phyloP scores from a whole-genome alignment of 768 basidiomycete genomes.

The Boletus subcaerulescens region DNA sequence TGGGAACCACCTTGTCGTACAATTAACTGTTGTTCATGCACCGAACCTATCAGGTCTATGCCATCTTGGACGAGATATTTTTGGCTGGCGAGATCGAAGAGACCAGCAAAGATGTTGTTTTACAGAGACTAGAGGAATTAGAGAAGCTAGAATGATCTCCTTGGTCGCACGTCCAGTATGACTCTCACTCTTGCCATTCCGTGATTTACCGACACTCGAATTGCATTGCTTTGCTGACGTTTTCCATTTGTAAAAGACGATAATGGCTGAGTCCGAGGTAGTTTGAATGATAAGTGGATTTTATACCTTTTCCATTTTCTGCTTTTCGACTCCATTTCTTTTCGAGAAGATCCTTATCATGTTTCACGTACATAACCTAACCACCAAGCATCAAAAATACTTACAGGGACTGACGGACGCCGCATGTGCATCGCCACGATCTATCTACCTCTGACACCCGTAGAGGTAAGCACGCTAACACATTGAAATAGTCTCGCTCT shows the following conservation, averaged over 20 bases:
- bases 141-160: constrained; percentile 80
- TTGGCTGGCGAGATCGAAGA: constrained; percentile 98
- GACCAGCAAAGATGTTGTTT: constrained; percentile 94
- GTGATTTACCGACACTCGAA: constrained; percentile 5
- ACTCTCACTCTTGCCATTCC: constrained; percentile 1
- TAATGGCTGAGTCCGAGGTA: neutral
- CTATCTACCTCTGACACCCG: too few species aligned
- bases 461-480: constrained; percentile 1
- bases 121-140: constrained; percentile 84
- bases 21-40: constrained; percentile 5
- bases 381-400: neutral
- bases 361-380: neutral
- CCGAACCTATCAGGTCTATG: constrained; percentile 69
- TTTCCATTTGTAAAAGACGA: constrained; percentile 6
- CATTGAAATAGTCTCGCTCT: neutral
- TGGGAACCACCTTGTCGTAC: neutral
- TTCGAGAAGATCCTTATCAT: neutral
- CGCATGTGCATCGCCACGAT: neutral
- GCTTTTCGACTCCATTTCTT: neutral
- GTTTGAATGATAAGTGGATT: neutral
- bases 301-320: neutral
- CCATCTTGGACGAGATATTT: constrained; percentile 97
- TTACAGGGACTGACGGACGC: neutral
- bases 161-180: constrained; percentile 7
- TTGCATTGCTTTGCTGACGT: constrained; percentile 10